Evolutionary conservation across 1,284 basidiomycete genomes (phyloP).

Genomic region (Marasmius fiardii): DNA sequence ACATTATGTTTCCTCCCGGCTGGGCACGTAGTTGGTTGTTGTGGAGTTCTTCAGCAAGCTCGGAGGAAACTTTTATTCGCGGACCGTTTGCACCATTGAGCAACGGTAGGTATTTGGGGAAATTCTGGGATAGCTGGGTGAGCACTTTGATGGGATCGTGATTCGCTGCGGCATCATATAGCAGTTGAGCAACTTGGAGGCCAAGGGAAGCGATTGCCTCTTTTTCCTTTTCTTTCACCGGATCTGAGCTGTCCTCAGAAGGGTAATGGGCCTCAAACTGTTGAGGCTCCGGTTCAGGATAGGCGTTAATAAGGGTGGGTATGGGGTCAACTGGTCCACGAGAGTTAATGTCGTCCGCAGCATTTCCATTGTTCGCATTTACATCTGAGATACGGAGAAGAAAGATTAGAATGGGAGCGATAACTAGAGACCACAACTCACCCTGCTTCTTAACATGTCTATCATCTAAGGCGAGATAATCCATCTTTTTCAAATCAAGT

Average conservation of each 20-base stretch:
- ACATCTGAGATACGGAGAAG: not conserved
- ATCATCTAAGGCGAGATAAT: slow-evolving; percentile 94
- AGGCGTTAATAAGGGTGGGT: slow-evolving; percentile 47
- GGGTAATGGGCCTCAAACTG: slow-evolving; percentile 28
- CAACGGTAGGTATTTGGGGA: slow-evolving; percentile 80
- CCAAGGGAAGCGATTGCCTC: slow-evolving; percentile 47
- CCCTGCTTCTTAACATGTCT: slow-evolving; percentile 37
- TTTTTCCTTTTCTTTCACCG: slow-evolving; percentile 66
- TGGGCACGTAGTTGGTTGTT: slow-evolving; percentile 52
- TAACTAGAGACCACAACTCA: slow-evolving; percentile 6
- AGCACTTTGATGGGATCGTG: slow-evolving; percentile 59
- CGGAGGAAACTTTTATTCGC: not conserved
- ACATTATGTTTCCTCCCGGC: slow-evolving; percentile 57
- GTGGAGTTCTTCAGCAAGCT: slow-evolving; percentile 54
- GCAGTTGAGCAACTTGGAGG: slow-evolving; percentile 62
- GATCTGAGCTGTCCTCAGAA: slow-evolving; percentile 45
- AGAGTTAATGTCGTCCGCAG: slow-evolving; percentile 20
- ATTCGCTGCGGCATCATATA: slow-evolving; percentile 58
- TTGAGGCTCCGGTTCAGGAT: slow-evolving; percentile 38
- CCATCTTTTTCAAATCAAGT: slow-evolving; percentile 94
- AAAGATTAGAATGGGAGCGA: not conserved
- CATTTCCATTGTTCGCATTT: slow-evolving; percentile 16
- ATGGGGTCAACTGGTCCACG: slow-evolving; percentile 37
- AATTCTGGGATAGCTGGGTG: slow-evolving; percentile 77
- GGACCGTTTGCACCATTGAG: slow-evolving; percentile 58